Evolutionary conservation across 352 stramenopile genomes (phyloP), one percentile per base, ranked within the genome.

Genomic region (Phytophthora litchii): DNA sequence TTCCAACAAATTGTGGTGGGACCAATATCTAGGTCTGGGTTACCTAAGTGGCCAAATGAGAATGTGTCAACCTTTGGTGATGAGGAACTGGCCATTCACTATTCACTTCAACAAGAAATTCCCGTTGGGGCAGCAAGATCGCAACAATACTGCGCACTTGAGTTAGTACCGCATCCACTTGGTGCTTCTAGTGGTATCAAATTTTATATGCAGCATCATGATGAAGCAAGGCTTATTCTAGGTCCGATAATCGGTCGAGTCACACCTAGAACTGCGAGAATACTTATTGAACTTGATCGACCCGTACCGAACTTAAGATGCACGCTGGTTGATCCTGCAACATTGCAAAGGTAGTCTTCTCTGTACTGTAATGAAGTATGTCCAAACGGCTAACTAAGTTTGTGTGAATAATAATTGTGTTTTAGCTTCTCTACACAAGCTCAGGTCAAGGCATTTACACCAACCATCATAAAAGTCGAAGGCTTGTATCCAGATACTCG

Each of bases 281-380:
- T 92, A 23, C 66, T 92, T 2, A 48, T 92, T 31, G 83, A 91
- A 35, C 45, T 91, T 16, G 81, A 90, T 43, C 75, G 74, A 0
- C 19, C 54, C 3, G 78, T 74, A 7, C 17, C 60, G 0, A 80
- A 68, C 27, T 65, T 74, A 1, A 25, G 54, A 21, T 91, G 81
- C 19, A 58, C 76, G 1, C 51, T 88, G 14, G 72, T 49, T 10
- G 73, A 83, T 23, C 34, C 54, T 35, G 43, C 38, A 25, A 74
- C 73, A 12, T 34, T 21, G 3, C 62, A 84, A 41, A 64, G 73
- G 78, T 85, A 56, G 17, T 37, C 8, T 16, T 27, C 23, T 8
- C 6, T 34, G 14, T 16, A 29, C 9, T 43, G 10, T 48, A 4
- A 41, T n/a, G n/a, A n/a, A n/a, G 12, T 60, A 36, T 19, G 31